A percentile compares a stretch with the other conserved stretches of the same genome.
Evolutionary conservation across 352 stramenopile genomes (phyloP).

Genomic region (Phytophthora pisi): DNA sequence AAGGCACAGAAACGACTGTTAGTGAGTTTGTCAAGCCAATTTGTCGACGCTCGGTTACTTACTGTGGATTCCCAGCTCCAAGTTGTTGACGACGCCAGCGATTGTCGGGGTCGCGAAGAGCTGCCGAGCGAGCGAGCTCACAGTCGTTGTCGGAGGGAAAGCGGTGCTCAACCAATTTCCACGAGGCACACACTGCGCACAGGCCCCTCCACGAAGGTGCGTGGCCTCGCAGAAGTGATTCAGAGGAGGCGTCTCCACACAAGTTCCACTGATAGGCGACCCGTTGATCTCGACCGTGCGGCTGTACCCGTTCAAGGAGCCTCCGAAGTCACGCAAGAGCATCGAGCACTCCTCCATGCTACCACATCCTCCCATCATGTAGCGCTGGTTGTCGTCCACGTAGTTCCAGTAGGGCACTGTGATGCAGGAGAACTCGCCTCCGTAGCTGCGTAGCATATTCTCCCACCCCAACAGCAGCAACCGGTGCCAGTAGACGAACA

Average conservation of each 20-base stretch:
- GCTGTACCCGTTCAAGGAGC: slow-evolving; percentile 44
- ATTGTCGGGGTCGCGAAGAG: slow-evolving; percentile 77
- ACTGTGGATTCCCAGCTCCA: slow-evolving; percentile 84
- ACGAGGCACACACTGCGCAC: slow-evolving; percentile 72
- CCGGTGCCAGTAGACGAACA: slow-evolving; percentile 91
- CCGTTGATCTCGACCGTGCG: slow-evolving; percentile 72
- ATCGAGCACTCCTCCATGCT: slow-evolving; percentile 80
- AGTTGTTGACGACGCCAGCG: slow-evolving; percentile 57
- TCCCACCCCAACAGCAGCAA: slow-evolving; percentile 82
- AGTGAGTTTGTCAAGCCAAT: slow-evolving; percentile 3
- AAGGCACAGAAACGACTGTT: slow-evolving; percentile 8
- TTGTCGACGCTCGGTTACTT: slow-evolving; percentile 25
- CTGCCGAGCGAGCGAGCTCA: slow-evolving; percentile 79
- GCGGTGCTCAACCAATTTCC: slow-evolving; percentile 56
- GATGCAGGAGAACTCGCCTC: slow-evolving; percentile 82
- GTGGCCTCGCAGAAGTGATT: slow-evolving; percentile 86
- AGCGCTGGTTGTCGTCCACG: slow-evolving; percentile 79
- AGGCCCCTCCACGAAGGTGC: slow-evolving; percentile 38
- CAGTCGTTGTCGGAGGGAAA: slow-evolving; percentile 72
- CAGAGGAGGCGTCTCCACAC: slow-evolving; percentile 47
- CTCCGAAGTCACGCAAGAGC: slow-evolving; percentile 75
- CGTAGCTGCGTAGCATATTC: slow-evolving; percentile 85
- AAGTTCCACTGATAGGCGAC: slow-evolving; percentile 63
- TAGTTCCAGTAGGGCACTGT: slow-evolving; percentile 91
- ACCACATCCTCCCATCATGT: slow-evolving; percentile 56